phyloP scores from a whole-genome alignment of 345 rosid species.

The Syzygium jambos region DNA sequence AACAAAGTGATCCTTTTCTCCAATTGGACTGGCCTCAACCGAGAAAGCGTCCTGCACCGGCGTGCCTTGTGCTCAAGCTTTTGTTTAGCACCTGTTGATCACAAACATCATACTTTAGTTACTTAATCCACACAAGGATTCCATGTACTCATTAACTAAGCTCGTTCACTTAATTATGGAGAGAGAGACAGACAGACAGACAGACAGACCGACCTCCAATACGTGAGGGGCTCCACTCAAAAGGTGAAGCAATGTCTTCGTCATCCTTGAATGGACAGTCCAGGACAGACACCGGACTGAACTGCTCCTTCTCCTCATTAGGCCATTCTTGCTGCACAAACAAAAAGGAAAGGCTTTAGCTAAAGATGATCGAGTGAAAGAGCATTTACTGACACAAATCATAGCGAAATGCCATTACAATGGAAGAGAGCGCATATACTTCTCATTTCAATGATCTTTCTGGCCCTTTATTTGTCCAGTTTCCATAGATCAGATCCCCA shows the following conservation, averaged over 20 bases:
- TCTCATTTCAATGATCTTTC: not conserved
- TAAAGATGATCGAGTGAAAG: not conserved
- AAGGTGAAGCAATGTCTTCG: constrained; percentile 6
- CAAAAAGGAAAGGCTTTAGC: not conserved
- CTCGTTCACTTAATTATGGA: not conserved
- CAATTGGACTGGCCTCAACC: constrained; percentile 48
- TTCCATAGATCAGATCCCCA: not conserved
- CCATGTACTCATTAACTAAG: not conserved
- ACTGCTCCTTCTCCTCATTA: constrained; percentile 63
- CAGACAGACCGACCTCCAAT: constrained; percentile 16
- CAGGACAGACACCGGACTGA: constrained; percentile 74
- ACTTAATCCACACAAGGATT: not conserved
- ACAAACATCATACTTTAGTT: not conserved
- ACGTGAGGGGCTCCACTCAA: not conserved
- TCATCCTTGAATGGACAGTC: constrained; percentile 77
- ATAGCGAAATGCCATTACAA: not conserved
- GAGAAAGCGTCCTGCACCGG: constrained; percentile 28
- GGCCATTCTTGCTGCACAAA: constrained; percentile 28
- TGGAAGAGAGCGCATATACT: not conserved
- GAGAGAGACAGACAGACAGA: not conserved
- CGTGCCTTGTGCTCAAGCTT: constrained; percentile 24
- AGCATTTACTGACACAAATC: not conserved
- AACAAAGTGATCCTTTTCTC: constrained; percentile 40
- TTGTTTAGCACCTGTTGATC: constrained; percentile 31
- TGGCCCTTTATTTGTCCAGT: not conserved